Percentiles rank a stretch among this genome's conserved stretches.
These are phyloP conservation scores for Malassezia japonica DNA, from an alignment of 1,284 basidiomycete species.

Conservation along the genomic window DNA sequence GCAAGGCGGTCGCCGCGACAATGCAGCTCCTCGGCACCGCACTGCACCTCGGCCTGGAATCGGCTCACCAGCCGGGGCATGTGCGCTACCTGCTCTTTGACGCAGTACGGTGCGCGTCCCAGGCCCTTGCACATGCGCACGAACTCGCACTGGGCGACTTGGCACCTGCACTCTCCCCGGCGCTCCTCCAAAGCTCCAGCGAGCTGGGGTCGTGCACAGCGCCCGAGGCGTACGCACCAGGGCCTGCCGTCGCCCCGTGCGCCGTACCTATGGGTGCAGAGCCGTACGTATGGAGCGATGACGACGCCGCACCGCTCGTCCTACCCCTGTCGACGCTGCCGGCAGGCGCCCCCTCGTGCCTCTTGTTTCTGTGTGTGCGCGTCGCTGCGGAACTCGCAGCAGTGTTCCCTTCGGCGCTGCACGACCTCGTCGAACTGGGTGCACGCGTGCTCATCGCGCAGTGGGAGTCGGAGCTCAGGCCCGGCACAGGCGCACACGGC, in stretches of 20 bases:
- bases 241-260: neutral
- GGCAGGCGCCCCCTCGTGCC: neutral
- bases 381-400: conserved; percentile 9
- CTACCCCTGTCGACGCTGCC: neutral
- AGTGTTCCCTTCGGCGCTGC: conserved; percentile 9
- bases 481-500: neutral
- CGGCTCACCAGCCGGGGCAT: conserved; percentile 1
- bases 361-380: conserved; percentile 1
- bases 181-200: neutral
- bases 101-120: conserved; percentile 3
- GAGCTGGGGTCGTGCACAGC: neutral
- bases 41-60: conserved; percentile 7
- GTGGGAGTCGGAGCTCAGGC: neutral
- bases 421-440: conserved; percentile 8
- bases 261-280: neutral
- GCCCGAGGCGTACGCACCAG: neutral
- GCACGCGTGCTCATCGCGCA: conserved; percentile 6
- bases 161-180: neutral
- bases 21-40: conserved; percentile 14
- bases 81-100: conserved; percentile 12
- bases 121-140: neutral
- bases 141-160: neutral
- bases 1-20: conserved; percentile 2
- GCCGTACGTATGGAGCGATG: neutral
- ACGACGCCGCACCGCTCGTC: neutral